These are phyloP conservation scores for Bimuria novae-zelandiae DNA, from an alignment of 2,329 filamentous ascomycete species.

Conservation along the genomic window DNA sequence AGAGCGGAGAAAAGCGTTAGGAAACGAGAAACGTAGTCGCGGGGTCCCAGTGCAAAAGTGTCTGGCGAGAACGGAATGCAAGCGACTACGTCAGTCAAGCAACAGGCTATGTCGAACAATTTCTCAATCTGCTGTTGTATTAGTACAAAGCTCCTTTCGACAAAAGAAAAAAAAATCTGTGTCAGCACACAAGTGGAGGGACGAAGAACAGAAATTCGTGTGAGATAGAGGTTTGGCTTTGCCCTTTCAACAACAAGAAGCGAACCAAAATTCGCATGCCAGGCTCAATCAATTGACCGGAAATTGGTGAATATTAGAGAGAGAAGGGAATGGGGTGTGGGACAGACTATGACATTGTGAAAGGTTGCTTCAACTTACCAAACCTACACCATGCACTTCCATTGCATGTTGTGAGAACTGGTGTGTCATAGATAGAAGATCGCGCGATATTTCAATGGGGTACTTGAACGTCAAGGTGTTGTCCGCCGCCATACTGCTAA, in stretches of 20 bases:
- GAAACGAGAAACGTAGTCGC: slow-evolving; percentile 72
- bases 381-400: slow-evolving; percentile 73
- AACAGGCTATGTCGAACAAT: slow-evolving; percentile 75
- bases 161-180: too few species aligned
- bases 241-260: too few species aligned
- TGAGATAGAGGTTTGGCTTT: too few species aligned
- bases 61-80: slow-evolving; percentile 60
- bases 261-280: neutral
- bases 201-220: too few species aligned
- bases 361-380: slow-evolving; percentile 59
- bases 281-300: neutral
- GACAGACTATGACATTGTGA: slow-evolving; percentile 11
- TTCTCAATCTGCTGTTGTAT: slow-evolving; percentile 68
- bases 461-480: slow-evolving; percentile 66
- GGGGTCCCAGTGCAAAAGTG: slow-evolving; percentile 62
- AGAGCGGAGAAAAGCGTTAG: slow-evolving; percentile 70
- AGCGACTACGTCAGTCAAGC: slow-evolving; percentile 73
- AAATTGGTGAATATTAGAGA: neutral
- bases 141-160: too few species aligned
- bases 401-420: slow-evolving; percentile 74
- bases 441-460: slow-evolving; percentile 65
- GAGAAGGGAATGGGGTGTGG: slow-evolving; percentile 4
- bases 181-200: too few species aligned
- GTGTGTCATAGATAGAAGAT: slow-evolving; percentile 66
- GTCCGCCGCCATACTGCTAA: slow-evolving; percentile 63